phyloP scores from a whole-genome alignment of 2,329 filamentous ascomycete genomes.

The Aspergillus luchuensis region DNA sequence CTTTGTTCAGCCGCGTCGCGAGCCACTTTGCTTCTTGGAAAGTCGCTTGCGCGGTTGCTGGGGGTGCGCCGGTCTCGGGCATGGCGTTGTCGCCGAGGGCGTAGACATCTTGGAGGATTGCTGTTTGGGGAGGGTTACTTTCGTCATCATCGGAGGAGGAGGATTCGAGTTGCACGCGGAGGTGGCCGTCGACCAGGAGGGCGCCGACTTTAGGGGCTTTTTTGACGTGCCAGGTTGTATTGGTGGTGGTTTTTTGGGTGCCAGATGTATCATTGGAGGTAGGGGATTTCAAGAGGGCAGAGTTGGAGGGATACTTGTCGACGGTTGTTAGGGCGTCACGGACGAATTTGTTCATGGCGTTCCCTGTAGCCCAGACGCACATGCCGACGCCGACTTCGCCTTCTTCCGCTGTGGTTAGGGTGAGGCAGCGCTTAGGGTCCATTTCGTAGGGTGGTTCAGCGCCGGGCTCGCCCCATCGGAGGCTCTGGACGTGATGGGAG shows the following conservation, averaged over 20 bases:
- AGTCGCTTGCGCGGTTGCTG: slow-evolving; percentile 62
- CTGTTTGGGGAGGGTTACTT: slow-evolving; percentile 23
- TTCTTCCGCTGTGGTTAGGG: slow-evolving; percentile 58
- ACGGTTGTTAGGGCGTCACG: slow-evolving; percentile 32
- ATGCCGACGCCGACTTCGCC: slow-evolving; percentile 62
- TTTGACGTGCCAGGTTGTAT: slow-evolving; percentile 51
- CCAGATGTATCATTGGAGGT: too few relatives aligned
- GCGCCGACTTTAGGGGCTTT: slow-evolving; percentile 51
- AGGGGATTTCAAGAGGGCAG: slow-evolving; percentile 24
- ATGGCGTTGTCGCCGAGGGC: slow-evolving; percentile 60
- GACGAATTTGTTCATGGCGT: slow-evolving; percentile 40
- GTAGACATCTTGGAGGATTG: slow-evolving; percentile 56
- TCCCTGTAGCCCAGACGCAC: slow-evolving; percentile 59
- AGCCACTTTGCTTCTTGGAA: slow-evolving; percentile 62
- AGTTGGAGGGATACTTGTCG: slow-evolving; percentile 35
- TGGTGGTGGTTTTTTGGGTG: neutral
- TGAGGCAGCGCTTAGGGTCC: slow-evolving; percentile 50
- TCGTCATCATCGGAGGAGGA: neutral
- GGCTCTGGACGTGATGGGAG: slow-evolving; percentile 57
- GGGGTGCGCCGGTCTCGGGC: slow-evolving; percentile 53
- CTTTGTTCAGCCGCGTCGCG: slow-evolving; percentile 55
- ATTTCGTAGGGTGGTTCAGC: slow-evolving; percentile 39
- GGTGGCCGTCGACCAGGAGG: slow-evolving; percentile 58
- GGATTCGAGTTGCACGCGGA: slow-evolving; percentile 56
- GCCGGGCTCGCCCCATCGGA: slow-evolving; percentile 54